Base-by-base conservation (phyloP, 2,329 filamentous ascomycete genomes). In the Teratosphaeria viscida region DNA sequence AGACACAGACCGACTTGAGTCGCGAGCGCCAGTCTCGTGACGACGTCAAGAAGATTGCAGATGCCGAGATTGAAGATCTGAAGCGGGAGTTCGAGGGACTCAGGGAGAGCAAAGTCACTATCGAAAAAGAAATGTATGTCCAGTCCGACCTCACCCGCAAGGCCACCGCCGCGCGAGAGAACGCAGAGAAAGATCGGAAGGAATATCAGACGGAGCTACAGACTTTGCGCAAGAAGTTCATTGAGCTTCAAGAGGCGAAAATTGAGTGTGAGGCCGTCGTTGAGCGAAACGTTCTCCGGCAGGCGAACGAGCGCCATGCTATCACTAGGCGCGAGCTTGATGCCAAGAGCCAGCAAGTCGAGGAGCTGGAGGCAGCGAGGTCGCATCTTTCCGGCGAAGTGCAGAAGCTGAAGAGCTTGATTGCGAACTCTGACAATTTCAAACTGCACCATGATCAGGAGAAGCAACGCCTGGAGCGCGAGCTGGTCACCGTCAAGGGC, bases 51-150 rank as follows among this genome's bases (percentile, higher is more conserved):
- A 84, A 95, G 66, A 86, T 97, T 60, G 86, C 89, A 4, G 91
- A 96, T 66, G 92, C 96, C 75, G 95, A 94, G 71, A 89, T 87
- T 67, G 81, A 88, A 53, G 84, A 87, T 56, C 79, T 99, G 61
- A 87, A 92, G 71, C 86, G 92, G 29, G 91, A 97, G 65, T 95
- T 86, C 66, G 87, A 95, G 56, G 83, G 85, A 37, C 80, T 97
- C 37, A 96, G 96, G 67, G 91, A 96, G 64, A 87, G 90, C 32
- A 99, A 99, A 74, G 96, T 96, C 68, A 95, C 86, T 54, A 96
- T 99, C 63, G 92, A 99, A 74, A 97, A 96, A 73, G 92, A 97
- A 74, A 86, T 99, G 72, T 97, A 97, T 71, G 87, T 89, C 5
- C 92, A 97, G 70, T 92, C 96, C 73, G 92, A 99, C 70, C 88